These are phyloP conservation scores for Halophytophthora polymorphica DNA, from an alignment of 352 stramenopile species.

Conservation along the genomic window DNA sequence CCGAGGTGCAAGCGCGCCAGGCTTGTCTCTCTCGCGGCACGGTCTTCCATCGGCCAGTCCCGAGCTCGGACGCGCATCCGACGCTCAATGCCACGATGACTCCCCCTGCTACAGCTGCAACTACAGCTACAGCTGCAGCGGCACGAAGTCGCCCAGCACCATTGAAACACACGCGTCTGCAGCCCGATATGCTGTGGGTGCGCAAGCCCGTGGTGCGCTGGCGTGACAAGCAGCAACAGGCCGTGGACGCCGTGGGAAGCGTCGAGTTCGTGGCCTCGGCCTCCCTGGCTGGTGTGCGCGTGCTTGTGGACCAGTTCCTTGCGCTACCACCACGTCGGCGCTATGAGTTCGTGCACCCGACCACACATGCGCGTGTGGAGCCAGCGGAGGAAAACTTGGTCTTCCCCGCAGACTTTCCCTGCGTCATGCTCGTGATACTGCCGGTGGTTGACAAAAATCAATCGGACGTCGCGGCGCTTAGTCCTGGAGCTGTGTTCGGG, in stretches of 20 bases:
- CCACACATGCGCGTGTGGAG: constrained; percentile 7
- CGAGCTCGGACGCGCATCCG: too few species aligned
- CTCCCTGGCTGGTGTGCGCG: constrained; percentile 8
- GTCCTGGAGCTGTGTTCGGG: background rate
- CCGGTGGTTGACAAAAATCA: background rate
- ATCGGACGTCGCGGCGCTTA: background rate
- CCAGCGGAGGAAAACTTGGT: constrained; percentile 5
- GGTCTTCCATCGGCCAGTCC: constrained; percentile 2
- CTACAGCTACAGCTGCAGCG: constrained; percentile 1
- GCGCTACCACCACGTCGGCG: constrained; percentile 8
- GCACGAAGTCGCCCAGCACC: background rate
- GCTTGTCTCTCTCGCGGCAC: constrained; percentile 9
- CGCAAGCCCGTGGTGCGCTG: constrained; percentile 12
- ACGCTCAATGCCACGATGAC: background rate
- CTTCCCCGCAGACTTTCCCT: background rate
- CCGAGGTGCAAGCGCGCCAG: constrained; percentile 18
- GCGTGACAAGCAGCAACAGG: constrained; percentile 1
- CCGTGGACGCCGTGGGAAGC: constrained; percentile 11
- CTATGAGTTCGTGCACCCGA: constrained; percentile 18
- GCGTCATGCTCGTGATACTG: constrained; percentile 14
- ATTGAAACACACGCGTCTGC: background rate
- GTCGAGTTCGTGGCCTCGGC: constrained; percentile 14
- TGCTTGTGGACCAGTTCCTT: constrained; percentile 15
- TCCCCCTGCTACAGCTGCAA: too few species aligned
- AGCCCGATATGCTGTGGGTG: constrained; percentile 9